Evolutionary conservation across 768 basidiomycete genomes (phyloP).

Genomic region (Calocybe indica): DNA sequence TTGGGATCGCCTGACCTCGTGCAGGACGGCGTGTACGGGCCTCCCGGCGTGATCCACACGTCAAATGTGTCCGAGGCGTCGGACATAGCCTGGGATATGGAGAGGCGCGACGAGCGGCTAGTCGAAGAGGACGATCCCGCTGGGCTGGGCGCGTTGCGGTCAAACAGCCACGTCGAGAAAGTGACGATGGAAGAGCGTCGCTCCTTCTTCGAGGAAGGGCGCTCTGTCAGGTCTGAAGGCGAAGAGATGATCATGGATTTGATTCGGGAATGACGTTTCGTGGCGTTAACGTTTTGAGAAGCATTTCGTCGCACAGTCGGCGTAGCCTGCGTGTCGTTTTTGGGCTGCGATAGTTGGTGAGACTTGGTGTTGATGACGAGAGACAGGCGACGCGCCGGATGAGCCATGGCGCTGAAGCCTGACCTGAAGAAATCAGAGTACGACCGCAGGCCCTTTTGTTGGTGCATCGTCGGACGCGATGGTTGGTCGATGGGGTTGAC

Average conservation of each 20-base stretch:
- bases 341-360: conserved; percentile 1
- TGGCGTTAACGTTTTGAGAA: conserved; percentile 8
- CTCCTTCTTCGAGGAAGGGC: conserved; percentile 10
- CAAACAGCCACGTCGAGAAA: conserved; percentile 29
- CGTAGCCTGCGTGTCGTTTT: conserved; percentile 1
- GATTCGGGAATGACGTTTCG: conserved; percentile 18
- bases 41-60: conserved; percentile 27
- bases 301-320: conserved; percentile 10
- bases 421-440: conserved; percentile 47
- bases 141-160: conserved; percentile 18
- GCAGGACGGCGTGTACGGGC: conserved; percentile 17
- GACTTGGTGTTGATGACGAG: conserved; percentile 1
- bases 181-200: conserved; percentile 27
- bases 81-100: conserved; percentile 10
- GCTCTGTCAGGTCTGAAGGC: conserved; percentile 4
- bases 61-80: conserved; percentile 15
- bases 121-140: conserved; percentile 19
- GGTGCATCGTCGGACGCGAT: conserved; percentile 9
- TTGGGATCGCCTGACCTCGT: too few species aligned
- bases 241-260: conserved; percentile 21
- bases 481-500: background rate
- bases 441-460: conserved; percentile 16
- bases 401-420: conserved; percentile 33
- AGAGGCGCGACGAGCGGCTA: conserved; percentile 6
- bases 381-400: conserved; percentile 13